phyloP scores from a whole-genome alignment of 2,329 filamentous ascomycete species.

The Monilinia laxa region DNA sequence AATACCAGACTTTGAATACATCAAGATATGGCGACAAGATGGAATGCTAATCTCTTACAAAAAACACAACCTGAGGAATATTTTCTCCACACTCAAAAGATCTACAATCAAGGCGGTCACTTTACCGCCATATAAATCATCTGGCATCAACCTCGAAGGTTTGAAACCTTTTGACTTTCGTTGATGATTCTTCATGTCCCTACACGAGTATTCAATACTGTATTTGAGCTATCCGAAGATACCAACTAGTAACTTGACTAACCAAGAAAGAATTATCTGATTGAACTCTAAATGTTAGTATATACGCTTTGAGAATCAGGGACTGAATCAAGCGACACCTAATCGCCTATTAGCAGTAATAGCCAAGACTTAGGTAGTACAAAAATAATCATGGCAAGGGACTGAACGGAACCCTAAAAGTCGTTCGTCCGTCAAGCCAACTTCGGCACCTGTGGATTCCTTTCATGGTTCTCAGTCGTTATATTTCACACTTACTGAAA shows the following conservation, averaged over 20 bases:
- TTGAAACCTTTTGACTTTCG: background rate
- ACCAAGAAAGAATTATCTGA: background rate
- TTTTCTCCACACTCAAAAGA: slow-evolving; percentile 1
- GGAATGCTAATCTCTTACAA: background rate
- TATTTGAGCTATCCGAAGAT: slow-evolving; percentile 14
- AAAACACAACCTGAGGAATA: background rate
- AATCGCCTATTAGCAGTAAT: background rate
- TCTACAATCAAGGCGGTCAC: background rate
- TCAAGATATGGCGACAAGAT: background rate
- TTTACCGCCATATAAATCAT: background rate
- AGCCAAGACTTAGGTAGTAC: background rate
- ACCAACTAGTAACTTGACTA: background rate
- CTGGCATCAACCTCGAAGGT: background rate
- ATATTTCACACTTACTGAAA: slow-evolving; percentile 1
- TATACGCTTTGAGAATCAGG: background rate
- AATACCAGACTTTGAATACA: background rate
- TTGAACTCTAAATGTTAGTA: background rate
- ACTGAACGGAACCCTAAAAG: background rate
- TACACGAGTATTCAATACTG: background rate
- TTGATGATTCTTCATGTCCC: background rate
- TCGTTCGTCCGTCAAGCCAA: background rate
- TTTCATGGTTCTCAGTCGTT: background rate
- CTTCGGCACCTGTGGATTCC: background rate
- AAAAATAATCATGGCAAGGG: background rate
- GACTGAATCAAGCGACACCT: background rate